Conservation (phyloP, 2,329 filamentous ascomycete species). For the Penicillium verrucosum region DNA sequence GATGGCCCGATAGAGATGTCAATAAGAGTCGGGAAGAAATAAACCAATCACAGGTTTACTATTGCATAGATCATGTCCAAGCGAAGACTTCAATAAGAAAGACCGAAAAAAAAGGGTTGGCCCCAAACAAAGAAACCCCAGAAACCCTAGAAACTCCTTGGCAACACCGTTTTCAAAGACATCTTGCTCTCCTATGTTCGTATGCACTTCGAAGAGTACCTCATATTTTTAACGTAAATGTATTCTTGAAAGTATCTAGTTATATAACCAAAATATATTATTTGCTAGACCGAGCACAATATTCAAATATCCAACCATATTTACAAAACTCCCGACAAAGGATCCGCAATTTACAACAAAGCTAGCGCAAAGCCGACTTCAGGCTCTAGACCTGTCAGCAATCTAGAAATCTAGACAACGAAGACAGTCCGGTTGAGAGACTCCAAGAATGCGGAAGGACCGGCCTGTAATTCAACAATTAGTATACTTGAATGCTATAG, state of each 20-base stretch:
- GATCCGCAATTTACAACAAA: neutral
- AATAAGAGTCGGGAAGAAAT: neutral
- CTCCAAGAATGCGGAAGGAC: slow-evolving; percentile 23
- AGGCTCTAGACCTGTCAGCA: neutral
- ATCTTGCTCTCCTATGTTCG: neutral
- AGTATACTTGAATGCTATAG: neutral
- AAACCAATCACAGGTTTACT: neutral
- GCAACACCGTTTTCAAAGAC: neutral
- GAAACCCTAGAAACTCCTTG: neutral
- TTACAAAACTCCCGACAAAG: neutral
- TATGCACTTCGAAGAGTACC: fast-evolving
- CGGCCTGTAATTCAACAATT: slow-evolving; percentile 18
- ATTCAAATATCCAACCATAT: neutral
- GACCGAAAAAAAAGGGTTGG: neutral
- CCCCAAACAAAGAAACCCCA: neutral
- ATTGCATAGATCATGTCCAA: neutral
- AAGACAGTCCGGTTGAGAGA: slow-evolving; percentile 25
- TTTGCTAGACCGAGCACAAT: neutral
- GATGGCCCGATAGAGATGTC: neutral
- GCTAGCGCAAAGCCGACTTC: neutral
- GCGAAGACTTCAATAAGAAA: neutral
- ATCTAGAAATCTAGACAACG: slow-evolving; percentile 21
- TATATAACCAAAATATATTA: neutral
- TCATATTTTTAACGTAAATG: neutral
- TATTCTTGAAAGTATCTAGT: neutral